Evolutionary conservation across 306 rosid genomes (phyloP).

Genomic region (Alnus glutinosa): DNA sequence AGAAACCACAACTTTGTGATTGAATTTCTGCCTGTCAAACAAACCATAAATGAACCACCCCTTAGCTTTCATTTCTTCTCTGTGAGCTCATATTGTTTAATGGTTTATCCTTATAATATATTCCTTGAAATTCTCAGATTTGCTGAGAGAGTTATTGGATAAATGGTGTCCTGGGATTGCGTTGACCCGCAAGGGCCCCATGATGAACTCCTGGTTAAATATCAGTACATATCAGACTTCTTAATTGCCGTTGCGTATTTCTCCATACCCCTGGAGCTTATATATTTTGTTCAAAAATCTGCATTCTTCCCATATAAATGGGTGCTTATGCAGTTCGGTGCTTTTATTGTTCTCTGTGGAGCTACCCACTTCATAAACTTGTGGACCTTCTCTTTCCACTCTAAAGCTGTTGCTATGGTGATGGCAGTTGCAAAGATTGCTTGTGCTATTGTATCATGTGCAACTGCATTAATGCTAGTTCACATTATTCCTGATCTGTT

Average conservation of each 20-base stretch:
- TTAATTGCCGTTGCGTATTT: slow-evolving; percentile 88
- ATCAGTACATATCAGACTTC: slow-evolving; percentile 86
- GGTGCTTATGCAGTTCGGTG: slow-evolving; percentile 99
- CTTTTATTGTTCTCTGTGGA: slow-evolving; percentile 94
- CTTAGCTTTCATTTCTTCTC: background rate
- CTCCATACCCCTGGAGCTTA: slow-evolving; percentile 91
- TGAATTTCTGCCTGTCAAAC: background rate
- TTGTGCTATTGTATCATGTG: slow-evolving; percentile 87
- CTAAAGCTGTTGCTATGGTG: slow-evolving; percentile 74
- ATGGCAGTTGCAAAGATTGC: slow-evolving; percentile 78
- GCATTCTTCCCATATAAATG: slow-evolving; percentile 91
- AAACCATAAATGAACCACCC: background rate
- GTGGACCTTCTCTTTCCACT: slow-evolving; percentile 84
- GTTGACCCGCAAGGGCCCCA: slow-evolving; percentile 60
- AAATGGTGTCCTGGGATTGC: slow-evolving; percentile 86
- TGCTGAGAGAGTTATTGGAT: slow-evolving; percentile 16
- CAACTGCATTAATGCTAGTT: slow-evolving; percentile 91
- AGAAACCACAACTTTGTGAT: background rate
- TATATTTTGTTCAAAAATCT: slow-evolving; percentile 87
- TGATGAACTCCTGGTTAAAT: slow-evolving; percentile 90
- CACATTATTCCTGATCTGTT: slow-evolving; percentile 89
- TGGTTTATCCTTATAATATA: slow-evolving; percentile 6
- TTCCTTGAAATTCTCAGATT: slow-evolving; percentile 44
- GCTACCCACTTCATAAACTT: slow-evolving; percentile 87
- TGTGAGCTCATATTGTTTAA: background rate